phyloP scores from a whole-genome alignment of 2,329 filamentous ascomycete genomes.

The Parafenestella ontariensis region DNA sequence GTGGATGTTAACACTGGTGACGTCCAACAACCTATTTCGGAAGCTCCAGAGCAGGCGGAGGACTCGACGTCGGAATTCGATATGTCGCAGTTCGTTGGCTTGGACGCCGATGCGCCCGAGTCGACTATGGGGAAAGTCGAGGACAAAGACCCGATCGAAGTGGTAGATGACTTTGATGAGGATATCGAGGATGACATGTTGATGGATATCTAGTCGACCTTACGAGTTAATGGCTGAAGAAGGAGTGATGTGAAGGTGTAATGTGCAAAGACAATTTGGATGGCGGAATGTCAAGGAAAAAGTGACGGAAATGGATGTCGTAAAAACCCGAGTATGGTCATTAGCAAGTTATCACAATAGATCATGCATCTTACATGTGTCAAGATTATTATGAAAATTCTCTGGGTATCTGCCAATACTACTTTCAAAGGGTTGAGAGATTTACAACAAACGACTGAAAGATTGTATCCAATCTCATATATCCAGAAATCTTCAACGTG shows the following conservation, averaged over 20 bases:
- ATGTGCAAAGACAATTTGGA: not conserved
- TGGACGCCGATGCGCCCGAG: not conserved
- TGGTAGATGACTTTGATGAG: slow-evolving; percentile 5
- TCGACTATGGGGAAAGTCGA: not conserved
- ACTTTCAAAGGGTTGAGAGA: not conserved
- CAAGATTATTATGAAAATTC: not conserved
- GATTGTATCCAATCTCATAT: too few relatives aligned
- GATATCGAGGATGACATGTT: slow-evolving; percentile 37
- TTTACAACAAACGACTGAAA: not conserved
- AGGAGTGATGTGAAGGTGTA: not conserved
- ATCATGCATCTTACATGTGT: not conserved
- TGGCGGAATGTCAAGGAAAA: not conserved
- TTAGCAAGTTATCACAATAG: too few relatives aligned
- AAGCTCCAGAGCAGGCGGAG: not conserved
- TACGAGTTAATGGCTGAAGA: not conserved
- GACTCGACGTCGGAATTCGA: slow-evolving; percentile 1
- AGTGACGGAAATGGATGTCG: too few relatives aligned
- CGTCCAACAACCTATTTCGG: not conserved
- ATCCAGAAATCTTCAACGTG: too few relatives aligned
- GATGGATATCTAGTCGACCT: slow-evolving; percentile 19
- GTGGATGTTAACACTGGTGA: not conserved
- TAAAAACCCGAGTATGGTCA: too few relatives aligned
- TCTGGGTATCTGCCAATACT: not conserved
- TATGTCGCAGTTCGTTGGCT: slow-evolving; percentile 4
- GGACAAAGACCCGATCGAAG: slow-evolving; percentile 1